Evolutionary conservation across 2,329 filamentous ascomycete species (phyloP).

Genomic region (Xylariaceae sp.): DNA sequence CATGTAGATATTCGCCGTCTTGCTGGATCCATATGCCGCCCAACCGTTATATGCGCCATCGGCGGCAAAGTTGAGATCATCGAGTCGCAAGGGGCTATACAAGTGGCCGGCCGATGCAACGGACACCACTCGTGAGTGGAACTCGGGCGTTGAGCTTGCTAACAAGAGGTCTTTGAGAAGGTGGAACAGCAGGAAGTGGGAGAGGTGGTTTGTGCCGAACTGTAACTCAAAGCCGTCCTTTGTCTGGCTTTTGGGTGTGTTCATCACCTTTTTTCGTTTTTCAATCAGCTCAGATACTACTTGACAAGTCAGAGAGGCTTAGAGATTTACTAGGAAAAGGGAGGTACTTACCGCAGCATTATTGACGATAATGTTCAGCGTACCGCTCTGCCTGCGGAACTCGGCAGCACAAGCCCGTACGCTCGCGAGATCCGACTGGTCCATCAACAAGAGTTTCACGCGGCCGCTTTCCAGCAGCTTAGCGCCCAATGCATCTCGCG

Average conservation of each 20-base stretch:
- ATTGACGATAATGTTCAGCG: constrained; percentile 18
- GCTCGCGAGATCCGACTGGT: constrained; percentile 15
- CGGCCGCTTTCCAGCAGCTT: constrained; percentile 26
- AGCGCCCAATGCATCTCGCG: constrained; percentile 28
- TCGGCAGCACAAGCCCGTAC: constrained; percentile 12
- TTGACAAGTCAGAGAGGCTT: no score
- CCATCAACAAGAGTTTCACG: constrained; percentile 35
- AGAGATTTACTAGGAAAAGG: no score
- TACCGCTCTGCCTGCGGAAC: constrained; percentile 13
- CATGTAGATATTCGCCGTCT: constrained; percentile 46
- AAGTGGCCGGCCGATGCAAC: constrained; percentile 42
- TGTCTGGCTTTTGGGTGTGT: constrained; percentile 7
- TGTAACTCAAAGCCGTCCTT: constrained; percentile 19
- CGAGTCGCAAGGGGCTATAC: constrained; percentile 29
- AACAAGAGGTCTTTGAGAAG: constrained; percentile 44
- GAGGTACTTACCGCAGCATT: constrained; percentile 16
- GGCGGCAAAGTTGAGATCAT: constrained; percentile 41
- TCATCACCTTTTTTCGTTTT: constrained; percentile 9
- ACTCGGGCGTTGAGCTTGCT: constrained; percentile 35
- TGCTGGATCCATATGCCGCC: constrained; percentile 37
- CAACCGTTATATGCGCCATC: constrained; percentile 31
- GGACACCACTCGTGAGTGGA: constrained; percentile 43
- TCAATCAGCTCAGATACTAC: not conserved
- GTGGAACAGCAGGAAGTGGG: constrained; percentile 47
- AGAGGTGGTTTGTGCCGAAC: constrained; percentile 16